Base-by-base conservation (phyloP, 148 eudicot species). In the Rhododendron molle region DNA sequence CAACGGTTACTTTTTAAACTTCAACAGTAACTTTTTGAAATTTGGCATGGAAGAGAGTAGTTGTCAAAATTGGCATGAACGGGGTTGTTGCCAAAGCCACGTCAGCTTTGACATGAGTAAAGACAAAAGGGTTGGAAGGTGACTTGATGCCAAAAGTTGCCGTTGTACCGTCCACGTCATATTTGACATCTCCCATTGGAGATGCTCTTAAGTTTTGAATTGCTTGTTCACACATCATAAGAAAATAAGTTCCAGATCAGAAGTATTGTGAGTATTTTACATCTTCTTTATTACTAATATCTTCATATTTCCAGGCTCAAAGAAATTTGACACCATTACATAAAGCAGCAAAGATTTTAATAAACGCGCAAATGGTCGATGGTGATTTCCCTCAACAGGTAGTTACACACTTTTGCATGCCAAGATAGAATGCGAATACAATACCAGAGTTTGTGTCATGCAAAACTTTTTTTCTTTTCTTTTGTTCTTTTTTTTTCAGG, bases 331-430 rank as follows among this genome's bases (percentile, higher is more conserved):
- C 86, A 56, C 93, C 93, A 21, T 81, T 90, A 23, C 92, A 91
- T 78, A 91, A 78, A 89, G 93, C 90, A 83, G 93, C 93, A 47
- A 91, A 87, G 60, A n/a, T 91, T 82, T 26, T 91, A 84, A 90
- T 91, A 30, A 91, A 90, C 85, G 90, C 91, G n/a, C 93, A 91
- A 60, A 84, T 88, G 92, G 90, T 72, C 3, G 87, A 91, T 69
- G 93, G 93, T 20, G 93, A 90, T 86, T 91, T 90, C 73, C 93
- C 92, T 16, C 93, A 91, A 80, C 89, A 91, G 92, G 93, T 90
- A 88, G 15, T 83, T 73, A 6, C 65, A 58, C 0, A 60, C 62
- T 56, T 21, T 58, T 58, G n/a, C 26, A 60, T 60, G 28, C 69
- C 69, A 23, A 60, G 10, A 60, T 7, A 23, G 69, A 7, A 4